Conservation (phyloP, 1,139 yeast species). For the Wickerhamomyces sp. region DNA sequence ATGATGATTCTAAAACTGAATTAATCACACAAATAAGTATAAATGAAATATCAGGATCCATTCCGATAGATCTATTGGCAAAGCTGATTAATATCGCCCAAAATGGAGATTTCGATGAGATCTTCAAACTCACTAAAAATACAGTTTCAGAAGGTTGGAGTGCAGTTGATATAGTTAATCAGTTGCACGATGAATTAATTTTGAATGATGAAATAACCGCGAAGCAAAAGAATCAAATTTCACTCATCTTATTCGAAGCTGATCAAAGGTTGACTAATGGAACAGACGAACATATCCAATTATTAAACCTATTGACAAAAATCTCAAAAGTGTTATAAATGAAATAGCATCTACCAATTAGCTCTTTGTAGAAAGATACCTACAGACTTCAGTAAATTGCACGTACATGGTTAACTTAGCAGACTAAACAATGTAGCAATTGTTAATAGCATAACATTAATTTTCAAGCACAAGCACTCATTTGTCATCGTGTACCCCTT, state of each 20-base stretch:
- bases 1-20: slow-evolving; percentile 13
- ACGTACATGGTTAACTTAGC: no score
- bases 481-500: no score
- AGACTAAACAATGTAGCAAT: no score
- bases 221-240: slow-evolving; percentile 56
- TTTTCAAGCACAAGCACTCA: no score
- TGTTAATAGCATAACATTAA: no score
- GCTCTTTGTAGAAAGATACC: no score
- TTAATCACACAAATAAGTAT: slow-evolving; percentile 42
- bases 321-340: slow-evolving; percentile 42
- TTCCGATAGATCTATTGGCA: slow-evolving; percentile 53
- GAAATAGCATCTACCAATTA: no score
- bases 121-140: slow-evolving; percentile 48
- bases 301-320: slow-evolving; percentile 64
- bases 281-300: slow-evolving; percentile 83
- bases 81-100: slow-evolving; percentile 36
- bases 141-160: slow-evolving; percentile 80
- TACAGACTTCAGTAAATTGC: no score
- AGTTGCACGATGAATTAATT: slow-evolving; percentile 72
- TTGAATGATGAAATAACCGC: slow-evolving; percentile 52
- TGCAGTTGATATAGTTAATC: slow-evolving; percentile 73
- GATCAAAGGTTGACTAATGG: slow-evolving; percentile 80
- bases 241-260: slow-evolving; percentile 64
- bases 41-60: slow-evolving; percentile 81
- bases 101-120: slow-evolving; percentile 35